Evolutionary conservation across 192 early-diverging fungal species (phyloP), one percentile per base, ranked within the genome.

Genomic region (Umbelopsis sp.): DNA sequence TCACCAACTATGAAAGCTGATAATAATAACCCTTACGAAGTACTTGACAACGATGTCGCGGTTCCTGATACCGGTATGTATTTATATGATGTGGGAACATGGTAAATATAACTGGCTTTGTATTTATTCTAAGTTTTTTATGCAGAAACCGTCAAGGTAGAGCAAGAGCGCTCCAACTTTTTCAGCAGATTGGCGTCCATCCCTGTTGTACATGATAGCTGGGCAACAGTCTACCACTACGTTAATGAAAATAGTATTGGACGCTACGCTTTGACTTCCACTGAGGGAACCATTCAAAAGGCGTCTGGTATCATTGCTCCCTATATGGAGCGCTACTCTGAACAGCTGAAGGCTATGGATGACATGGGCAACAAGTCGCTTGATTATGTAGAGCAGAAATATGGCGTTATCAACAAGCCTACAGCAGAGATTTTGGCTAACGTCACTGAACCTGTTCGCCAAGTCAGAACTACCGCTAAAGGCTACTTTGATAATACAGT

Each of bases 361-460:
- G 74, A 82, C 21, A 72, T 89, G 45, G 90, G 88, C 41, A 83
- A 81, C n/a, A 80, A 85, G 50, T 89, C 89, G 4, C 80, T 93
- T 20, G 89, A 89, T 53, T 41, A 84, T 22, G 48, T 93, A 22
- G 90, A 91, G 65, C 66, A 74, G 3, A 80, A 69, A 41, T 89
- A 88, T 72, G 88, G 89, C 6, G 82, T 88, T 51, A 80, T 91
- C 44, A 82, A 71, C 23, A 78, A 85, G 71, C 87, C 87, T 68
- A 91, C 90, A 0, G 73, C 73, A 21, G 87, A 89, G 66, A 81
- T 93, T 52, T 71, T 93, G 22, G 74, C 76, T 33, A 75, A 80
- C 9, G 82, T 91, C 46, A 87, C 83, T 72, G 76, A 80, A 47
- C 80, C 85, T 25, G 67, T 71, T 16, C 74, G 72, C n/a, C 76